Percentiles rank a stretch among this genome's conserved stretches.
Conservation (phyloP, 495 filamentous ascomycete species). For the Penicillium argentinense region DNA sequence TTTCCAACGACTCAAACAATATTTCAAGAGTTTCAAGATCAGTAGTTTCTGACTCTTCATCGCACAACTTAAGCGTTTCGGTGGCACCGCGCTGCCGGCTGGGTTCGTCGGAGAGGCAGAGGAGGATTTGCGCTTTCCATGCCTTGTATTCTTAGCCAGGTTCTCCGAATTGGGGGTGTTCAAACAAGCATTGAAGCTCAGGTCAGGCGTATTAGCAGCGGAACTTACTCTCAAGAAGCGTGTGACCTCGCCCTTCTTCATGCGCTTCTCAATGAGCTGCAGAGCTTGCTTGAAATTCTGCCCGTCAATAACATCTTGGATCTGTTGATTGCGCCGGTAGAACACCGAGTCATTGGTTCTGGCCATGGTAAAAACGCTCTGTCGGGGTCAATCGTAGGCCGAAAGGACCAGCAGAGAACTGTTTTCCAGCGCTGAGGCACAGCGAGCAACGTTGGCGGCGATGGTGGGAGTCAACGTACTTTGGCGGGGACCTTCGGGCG, state of each 20-base stretch:
- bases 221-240: slow-evolving; percentile 37
- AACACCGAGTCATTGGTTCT: slow-evolving; percentile 44
- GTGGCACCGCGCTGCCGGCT: slow-evolving; percentile 42
- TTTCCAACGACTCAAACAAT: slow-evolving; percentile 38
- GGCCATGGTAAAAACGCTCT: slow-evolving; percentile 22
- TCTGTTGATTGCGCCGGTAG: slow-evolving; percentile 56
- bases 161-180: too few species aligned
- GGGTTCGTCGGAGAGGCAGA: slow-evolving; percentile 42
- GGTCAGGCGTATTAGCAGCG: background rate
- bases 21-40: slow-evolving; percentile 52
- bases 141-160: slow-evolving; percentile 33
- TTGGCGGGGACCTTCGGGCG: too few species aligned
- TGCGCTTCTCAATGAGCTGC: slow-evolving; percentile 58
- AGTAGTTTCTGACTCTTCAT: slow-evolving; percentile 47
- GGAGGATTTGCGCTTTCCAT: slow-evolving; percentile 54
- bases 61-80: slow-evolving; percentile 49
- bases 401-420: background rate
- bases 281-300: slow-evolving; percentile 59
- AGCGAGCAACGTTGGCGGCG: slow-evolving; percentile 13
- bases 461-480: background rate
- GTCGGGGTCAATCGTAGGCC: background rate
- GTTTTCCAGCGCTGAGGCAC: slow-evolving; percentile 33
- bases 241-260: slow-evolving; percentile 60
- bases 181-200: background rate
- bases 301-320: slow-evolving; percentile 58